A percentile compares a stretch with the other conserved stretches of the same genome.
Conservation (phyloP, 2,329 filamentous ascomycete genomes). For the Clonostachys chloroleuca region DNA sequence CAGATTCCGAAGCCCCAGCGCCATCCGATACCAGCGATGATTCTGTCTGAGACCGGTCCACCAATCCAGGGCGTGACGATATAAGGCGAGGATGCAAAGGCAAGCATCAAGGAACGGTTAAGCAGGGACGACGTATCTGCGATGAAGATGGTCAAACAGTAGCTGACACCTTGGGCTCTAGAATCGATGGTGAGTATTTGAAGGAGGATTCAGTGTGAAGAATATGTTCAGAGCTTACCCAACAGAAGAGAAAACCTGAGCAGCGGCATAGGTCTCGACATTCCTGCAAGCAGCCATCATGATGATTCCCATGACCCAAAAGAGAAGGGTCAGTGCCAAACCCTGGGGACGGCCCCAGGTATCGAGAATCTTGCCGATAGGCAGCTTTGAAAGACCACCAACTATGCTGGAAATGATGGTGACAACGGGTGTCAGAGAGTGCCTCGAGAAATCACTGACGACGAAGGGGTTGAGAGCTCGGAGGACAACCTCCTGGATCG, state of each 20-base stretch:
- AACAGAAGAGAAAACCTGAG: conserved; percentile 62
- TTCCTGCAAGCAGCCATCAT: conserved; percentile 62
- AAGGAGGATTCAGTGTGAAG: conserved; percentile 47
- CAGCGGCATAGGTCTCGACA: conserved; percentile 57
- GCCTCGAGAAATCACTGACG: conserved; percentile 39
- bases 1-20: conserved; percentile 67
- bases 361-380: conserved; percentile 61
- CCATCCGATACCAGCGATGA: conserved; percentile 49
- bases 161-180: conserved; percentile 32
- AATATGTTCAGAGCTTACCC: conserved; percentile 30
- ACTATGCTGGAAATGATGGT: conserved; percentile 49
- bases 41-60: conserved; percentile 47
- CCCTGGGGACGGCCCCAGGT: conserved; percentile 63
- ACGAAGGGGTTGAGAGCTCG: conserved; percentile 35
- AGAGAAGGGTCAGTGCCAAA: conserved; percentile 42
- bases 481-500: conserved; percentile 14
- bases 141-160: conserved; percentile 52
- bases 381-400: conserved; percentile 54
- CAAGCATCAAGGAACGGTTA: conserved; percentile 61
- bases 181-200: conserved; percentile 42
- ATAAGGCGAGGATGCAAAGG: conserved; percentile 61
- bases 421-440: conserved; percentile 47
- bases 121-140: conserved; percentile 63
- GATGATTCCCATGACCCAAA: conserved; percentile 47
- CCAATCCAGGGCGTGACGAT: conserved; percentile 64